Conservation (phyloP, 495 filamentous ascomycete species). For the Xylaria curta region DNA sequence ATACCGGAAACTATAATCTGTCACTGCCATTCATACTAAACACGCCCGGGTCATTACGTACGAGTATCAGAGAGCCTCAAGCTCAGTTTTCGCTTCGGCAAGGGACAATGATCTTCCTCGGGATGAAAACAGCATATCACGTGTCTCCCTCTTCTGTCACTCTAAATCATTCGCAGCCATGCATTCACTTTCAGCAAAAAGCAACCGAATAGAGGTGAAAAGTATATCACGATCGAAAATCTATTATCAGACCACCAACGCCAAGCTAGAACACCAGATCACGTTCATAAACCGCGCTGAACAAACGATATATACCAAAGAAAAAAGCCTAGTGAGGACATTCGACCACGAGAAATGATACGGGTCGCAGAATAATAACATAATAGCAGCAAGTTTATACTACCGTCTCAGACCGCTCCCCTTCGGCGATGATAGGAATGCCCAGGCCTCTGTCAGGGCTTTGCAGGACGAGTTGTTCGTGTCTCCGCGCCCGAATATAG, state of each 20-base stretch:
- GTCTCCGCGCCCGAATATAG: constrained; percentile 82
- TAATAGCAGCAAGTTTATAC: constrained; percentile 59
- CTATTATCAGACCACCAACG: background rate
- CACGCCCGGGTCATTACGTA: background rate
- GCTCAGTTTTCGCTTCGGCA: background rate
- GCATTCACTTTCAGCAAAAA: background rate
- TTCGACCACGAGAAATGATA: constrained; percentile 5
- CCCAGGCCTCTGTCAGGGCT: constrained; percentile 90
- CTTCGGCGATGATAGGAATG: constrained; percentile 87
- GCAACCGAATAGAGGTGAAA: too few species aligned
- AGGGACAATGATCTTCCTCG: background rate
- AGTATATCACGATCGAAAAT: background rate
- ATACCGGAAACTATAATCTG: background rate
- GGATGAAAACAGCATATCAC: too few species aligned
- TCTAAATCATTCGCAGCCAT: background rate
- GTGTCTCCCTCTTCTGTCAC: background rate
- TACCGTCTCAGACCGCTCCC: constrained; percentile 80
- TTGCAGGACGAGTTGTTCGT: constrained; percentile 91
- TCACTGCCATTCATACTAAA: background rate
- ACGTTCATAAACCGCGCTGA: background rate
- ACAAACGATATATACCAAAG: background rate
- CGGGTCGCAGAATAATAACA: background rate
- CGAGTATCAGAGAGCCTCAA: background rate
- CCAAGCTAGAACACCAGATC: constrained; percentile 13
- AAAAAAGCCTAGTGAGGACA: background rate